Percentiles rank a stretch among this genome's conserved stretches.
Evolutionary conservation across 1,284 basidiomycete genomes (phyloP).

Genomic region (Agroathelia rolfsii): DNA sequence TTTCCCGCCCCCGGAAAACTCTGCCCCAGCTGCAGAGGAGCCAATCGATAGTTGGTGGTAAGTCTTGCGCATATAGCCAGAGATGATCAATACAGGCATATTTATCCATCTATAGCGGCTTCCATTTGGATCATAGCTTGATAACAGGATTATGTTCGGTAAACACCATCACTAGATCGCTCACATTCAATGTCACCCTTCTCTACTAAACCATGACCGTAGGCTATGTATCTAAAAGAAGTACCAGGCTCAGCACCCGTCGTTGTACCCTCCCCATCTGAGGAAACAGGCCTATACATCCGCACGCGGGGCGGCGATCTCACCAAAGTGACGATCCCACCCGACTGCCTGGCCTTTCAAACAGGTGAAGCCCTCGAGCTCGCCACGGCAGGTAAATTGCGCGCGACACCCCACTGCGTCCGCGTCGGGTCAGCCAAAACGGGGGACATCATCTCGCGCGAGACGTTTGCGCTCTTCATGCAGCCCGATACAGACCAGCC

Average conservation of each 20-base stretch:
- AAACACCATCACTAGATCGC: slow-evolving; percentile 15
- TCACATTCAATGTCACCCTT: slow-evolving; percentile 17
- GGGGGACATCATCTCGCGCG: slow-evolving; percentile 54
- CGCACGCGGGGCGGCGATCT: slow-evolving; percentile 67
- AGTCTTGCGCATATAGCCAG: no score
- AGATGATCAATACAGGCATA: no score
- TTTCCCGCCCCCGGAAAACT: slow-evolving; percentile 51
- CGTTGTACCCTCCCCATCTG: slow-evolving; percentile 56
- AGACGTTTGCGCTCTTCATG: slow-evolving; percentile 87
- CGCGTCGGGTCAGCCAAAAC: slow-evolving; percentile 45
- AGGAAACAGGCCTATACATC: slow-evolving; percentile 80
- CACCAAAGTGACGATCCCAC: slow-evolving; percentile 77
- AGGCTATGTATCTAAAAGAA: slow-evolving; percentile 74
- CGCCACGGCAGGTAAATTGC: slow-evolving; percentile 65
- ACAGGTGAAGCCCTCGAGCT: slow-evolving; percentile 88
- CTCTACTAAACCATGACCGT: slow-evolving; percentile 28
- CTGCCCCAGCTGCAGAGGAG: slow-evolving; percentile 38
- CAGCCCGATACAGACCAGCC: slow-evolving; percentile 78
- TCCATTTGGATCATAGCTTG: slow-evolving; percentile 79
- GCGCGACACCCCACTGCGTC: slow-evolving; percentile 89
- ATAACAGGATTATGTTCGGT: slow-evolving; percentile 85
- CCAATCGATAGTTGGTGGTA: slow-evolving; percentile 76
- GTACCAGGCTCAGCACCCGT: slow-evolving; percentile 29
- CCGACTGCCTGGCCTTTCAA: slow-evolving; percentile 80
- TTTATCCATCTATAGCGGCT: no score